A percentile compares a stretch with the other conserved stretches of the same genome.
Conservation (phyloP, 2,329 filamentous ascomycete genomes). For the Plenodomus tracheiphilus region DNA sequence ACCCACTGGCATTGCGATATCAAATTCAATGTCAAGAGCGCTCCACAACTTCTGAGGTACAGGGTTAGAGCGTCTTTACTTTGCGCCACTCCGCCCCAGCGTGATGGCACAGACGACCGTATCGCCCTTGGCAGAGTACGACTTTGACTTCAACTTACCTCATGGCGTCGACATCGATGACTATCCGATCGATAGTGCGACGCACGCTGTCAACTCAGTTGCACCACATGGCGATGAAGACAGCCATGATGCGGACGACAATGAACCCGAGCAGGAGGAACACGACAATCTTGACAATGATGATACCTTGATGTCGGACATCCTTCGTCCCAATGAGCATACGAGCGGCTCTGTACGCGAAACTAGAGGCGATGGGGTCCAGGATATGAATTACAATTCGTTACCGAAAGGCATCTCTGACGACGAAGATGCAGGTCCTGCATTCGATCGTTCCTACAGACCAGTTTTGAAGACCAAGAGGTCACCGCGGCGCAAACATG, state of each 20-base stretch:
- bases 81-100: no score
- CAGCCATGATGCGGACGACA: not conserved
- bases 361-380: not conserved
- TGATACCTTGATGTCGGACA: not conserved
- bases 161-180: conserved; percentile 7
- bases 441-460: conserved; percentile 12
- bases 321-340: not conserved
- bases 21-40: no score
- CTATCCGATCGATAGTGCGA: not conserved
- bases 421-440: conserved; percentile 13
- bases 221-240: no score
- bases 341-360: not conserved
- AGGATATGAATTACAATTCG: conserved; percentile 1
- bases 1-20: no score
- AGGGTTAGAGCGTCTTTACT: no score
- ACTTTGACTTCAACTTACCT: conserved; percentile 17
- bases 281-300: not conserved
- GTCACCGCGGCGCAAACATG: conserved; percentile 8
- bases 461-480: conserved; percentile 5
- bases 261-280: not conserved
- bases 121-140: not conserved
- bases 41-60: no score
- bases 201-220: not conserved
- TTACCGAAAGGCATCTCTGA: conserved; percentile 17
- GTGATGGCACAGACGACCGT: not conserved